phyloP scores from a whole-genome alignment of 169 alveolate species.

The Babesia sp. region DNA sequence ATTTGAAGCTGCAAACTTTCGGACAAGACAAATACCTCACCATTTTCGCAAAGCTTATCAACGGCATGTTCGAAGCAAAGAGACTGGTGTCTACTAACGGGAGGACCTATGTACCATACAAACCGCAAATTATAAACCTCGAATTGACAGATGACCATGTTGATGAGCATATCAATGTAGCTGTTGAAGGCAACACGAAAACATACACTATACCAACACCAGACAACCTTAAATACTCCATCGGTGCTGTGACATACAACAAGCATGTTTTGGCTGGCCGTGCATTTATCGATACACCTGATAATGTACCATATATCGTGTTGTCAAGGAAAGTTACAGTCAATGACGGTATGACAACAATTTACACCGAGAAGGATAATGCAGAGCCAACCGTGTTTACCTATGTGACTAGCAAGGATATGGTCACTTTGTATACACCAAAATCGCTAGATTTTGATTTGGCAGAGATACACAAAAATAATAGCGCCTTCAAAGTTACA shows the following conservation, averaged over 20 bases:
- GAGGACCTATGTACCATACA: background rate
- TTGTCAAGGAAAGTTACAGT: background rate
- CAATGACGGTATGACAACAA: slow-evolving; percentile 9
- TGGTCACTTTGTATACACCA: slow-evolving; percentile 19
- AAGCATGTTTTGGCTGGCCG: slow-evolving; percentile 2
- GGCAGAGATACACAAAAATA: background rate
- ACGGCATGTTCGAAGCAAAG: slow-evolving; percentile 13
- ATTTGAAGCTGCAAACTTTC: slow-evolving; percentile 1
- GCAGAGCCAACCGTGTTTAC: slow-evolving; percentile 1
- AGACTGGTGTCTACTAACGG: background rate
- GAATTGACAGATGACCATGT: slow-evolving; percentile 1
- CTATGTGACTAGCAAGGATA: slow-evolving; percentile 20
- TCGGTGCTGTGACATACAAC: slow-evolving; percentile 34
- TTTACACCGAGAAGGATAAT: slow-evolving; percentile 11
- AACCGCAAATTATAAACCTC: slow-evolving; percentile 17
- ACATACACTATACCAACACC: slow-evolving; percentile 19
- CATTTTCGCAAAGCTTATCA: slow-evolving; percentile 18
- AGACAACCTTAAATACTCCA: slow-evolving; percentile 24
- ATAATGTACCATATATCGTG: slow-evolving; percentile 19
- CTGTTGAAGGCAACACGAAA: background rate
- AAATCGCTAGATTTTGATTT: slow-evolving; percentile 18
- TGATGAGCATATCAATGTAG: slow-evolving; percentile 10
- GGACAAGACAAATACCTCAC: slow-evolving; percentile 6
- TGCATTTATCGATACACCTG: slow-evolving; percentile 13
- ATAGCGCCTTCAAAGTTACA: slow-evolving; percentile 19